phyloP scores from a whole-genome alignment of 2,329 filamentous ascomycete species.

The Paraphoma chrysanthemicola region DNA sequence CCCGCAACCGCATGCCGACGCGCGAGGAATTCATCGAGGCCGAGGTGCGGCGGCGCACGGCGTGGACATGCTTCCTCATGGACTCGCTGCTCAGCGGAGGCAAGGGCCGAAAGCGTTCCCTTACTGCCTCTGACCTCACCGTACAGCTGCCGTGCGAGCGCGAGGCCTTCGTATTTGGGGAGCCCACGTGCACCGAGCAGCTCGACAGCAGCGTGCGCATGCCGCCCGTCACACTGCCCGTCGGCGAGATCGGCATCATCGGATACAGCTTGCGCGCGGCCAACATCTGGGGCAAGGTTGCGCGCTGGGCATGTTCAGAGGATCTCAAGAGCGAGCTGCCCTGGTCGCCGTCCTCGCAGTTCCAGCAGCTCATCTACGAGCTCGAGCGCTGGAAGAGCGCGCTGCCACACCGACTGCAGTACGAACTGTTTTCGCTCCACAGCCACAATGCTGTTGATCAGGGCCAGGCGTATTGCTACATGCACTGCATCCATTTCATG shows the following conservation, averaged over 20 bases:
- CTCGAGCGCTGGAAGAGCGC: conserved; percentile 46
- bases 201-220: conserved; percentile 41
- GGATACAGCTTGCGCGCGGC: conserved; percentile 49
- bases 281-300: conserved; percentile 52
- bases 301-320: conserved; percentile 49
- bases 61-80: conserved; percentile 53
- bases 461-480: conserved; percentile 51
- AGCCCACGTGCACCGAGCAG: conserved; percentile 44
- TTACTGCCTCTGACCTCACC: conserved; percentile 44
- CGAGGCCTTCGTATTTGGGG: conserved; percentile 49
- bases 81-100: conserved; percentile 51
- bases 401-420: conserved; percentile 45
- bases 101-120: conserved; percentile 47
- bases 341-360: conserved; percentile 45
- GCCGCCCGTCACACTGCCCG: conserved; percentile 33
- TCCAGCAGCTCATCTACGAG: conserved; percentile 44
- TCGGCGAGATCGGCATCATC: conserved; percentile 48
- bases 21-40: conserved; percentile 51
- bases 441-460: conserved; percentile 52
- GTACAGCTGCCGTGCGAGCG: conserved; percentile 51
- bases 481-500: conserved; percentile 53
- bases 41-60: conserved; percentile 49
- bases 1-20: conserved; percentile 40
- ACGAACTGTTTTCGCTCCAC: conserved; percentile 48
- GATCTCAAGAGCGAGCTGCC: conserved; percentile 46